A percentile compares a stretch with the other conserved stretches of the same genome.
phyloP scores from a whole-genome alignment of 2,329 filamentous ascomycete genomes.

The Colletotrichum aenigma region DNA sequence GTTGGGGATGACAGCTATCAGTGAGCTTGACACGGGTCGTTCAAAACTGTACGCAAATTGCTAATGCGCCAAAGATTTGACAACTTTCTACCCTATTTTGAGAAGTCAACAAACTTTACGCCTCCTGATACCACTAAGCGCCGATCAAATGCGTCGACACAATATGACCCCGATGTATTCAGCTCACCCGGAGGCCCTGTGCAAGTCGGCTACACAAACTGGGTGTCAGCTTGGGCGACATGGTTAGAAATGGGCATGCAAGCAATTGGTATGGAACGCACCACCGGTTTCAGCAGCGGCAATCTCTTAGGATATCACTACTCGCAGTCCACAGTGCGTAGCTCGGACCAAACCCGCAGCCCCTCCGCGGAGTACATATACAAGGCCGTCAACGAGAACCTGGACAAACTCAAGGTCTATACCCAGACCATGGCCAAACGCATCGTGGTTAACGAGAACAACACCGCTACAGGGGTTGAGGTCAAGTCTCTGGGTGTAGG shows the following conservation, averaged over 20 bases:
- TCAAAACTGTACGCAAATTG: too few species aligned
- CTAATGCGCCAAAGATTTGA: constrained; percentile 8
- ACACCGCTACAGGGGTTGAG: constrained; percentile 43
- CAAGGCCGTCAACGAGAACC: constrained; percentile 22
- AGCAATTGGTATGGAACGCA: constrained; percentile 40
- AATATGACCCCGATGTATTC: constrained; percentile 26
- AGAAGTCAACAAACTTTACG: constrained; percentile 34
- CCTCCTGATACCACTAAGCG: constrained; percentile 24
- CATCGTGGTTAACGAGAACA: constrained; percentile 45
- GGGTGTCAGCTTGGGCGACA: constrained; percentile 23
- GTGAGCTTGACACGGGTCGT: constrained; percentile 3
- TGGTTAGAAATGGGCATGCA: constrained; percentile 35
- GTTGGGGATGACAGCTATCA: constrained; percentile 33
- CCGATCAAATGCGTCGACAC: constrained; percentile 23
- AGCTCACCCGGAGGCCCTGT: constrained; percentile 30
- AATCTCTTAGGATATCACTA: constrained; percentile 42
- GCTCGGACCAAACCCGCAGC: background rate
- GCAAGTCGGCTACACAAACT: constrained; percentile 28
- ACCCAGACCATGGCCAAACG: constrained; percentile 44
- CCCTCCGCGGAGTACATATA: background rate
- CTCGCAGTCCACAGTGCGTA: background rate
- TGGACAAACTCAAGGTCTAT: constrained; percentile 42
- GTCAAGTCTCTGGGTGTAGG: constrained; percentile 27
- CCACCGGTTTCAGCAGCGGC: constrained; percentile 43
- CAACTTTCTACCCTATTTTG: constrained; percentile 32